A percentile compares a stretch with the other conserved stretches of the same genome.
These are phyloP conservation scores for Adansonia madagascariensis DNA, from an alignment of 441 rosid species.

Conservation along the genomic window DNA sequence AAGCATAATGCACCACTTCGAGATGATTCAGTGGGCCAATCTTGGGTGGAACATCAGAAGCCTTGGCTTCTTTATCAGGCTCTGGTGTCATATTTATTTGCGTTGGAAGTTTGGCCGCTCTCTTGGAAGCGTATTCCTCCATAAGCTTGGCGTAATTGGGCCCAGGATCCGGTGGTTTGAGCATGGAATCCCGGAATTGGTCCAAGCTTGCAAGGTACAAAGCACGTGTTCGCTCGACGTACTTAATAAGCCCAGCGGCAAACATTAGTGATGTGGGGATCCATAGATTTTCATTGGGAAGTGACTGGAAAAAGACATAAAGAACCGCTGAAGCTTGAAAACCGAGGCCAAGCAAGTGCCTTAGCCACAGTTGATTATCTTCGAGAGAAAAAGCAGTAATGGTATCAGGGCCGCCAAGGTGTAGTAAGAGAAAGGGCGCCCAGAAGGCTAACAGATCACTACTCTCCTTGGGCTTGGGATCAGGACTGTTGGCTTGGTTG, in stretches of 20 bases:
- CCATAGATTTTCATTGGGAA: constrained; percentile 12
- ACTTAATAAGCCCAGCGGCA: constrained; percentile 31
- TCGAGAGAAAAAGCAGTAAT: constrained; percentile 38
- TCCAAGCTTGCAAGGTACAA: constrained; percentile 29
- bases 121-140: constrained; percentile 10
- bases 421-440: constrained; percentile 22
- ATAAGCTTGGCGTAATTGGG: constrained; percentile 23
- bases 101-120: constrained; percentile 22
- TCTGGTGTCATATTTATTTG: constrained; percentile 33
- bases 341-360: constrained; percentile 32
- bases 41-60: neutral
- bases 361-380: constrained; percentile 36
- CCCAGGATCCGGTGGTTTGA: constrained; percentile 17
- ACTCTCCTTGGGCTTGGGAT: too few species aligned
- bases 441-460: constrained; percentile 27
- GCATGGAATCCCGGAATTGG: constrained; percentile 26
- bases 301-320: constrained; percentile 26
- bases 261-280: constrained; percentile 23
- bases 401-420: constrained; percentile 41
- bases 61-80: constrained; percentile 29
- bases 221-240: constrained; percentile 30
- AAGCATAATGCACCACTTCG: constrained; percentile 38
- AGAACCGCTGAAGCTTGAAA: constrained; percentile 22
- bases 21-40: constrained; percentile 9
- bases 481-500: too few species aligned